Conservation (phyloP, 108 stramenopile genomes). For the Epipyxis sp. region DNA sequence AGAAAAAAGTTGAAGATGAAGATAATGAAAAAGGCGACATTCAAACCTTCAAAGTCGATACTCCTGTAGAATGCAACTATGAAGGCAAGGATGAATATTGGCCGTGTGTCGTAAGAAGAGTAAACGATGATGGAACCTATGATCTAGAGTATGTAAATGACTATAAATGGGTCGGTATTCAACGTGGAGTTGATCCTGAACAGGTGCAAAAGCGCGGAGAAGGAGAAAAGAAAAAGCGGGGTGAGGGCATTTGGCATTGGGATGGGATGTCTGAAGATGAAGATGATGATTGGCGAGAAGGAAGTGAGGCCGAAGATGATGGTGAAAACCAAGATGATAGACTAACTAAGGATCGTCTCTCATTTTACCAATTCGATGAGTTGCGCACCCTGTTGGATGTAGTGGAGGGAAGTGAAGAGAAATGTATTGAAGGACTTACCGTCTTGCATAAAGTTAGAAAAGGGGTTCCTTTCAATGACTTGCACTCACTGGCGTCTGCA, state of each 20-base stretch:
- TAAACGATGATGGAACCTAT: conserved; percentile 31
- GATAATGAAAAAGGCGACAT: background rate
- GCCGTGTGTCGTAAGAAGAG: conserved; percentile 28
- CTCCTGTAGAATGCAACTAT: conserved; percentile 20
- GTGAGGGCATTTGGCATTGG: conserved; percentile 44
- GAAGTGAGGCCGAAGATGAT: conserved; percentile 27
- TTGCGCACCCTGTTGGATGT: conserved; percentile 32
- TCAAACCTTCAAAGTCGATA: background rate
- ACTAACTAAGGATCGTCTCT: background rate
- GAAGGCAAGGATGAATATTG: conserved; percentile 30
- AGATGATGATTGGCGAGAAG: conserved; percentile 37
- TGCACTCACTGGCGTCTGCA: conserved; percentile 2
- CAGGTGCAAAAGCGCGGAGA: conserved; percentile 22
- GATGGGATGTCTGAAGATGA: conserved; percentile 37
- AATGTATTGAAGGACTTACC: conserved; percentile 17
- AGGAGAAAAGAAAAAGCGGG: conserved; percentile 15
- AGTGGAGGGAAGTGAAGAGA: background rate
- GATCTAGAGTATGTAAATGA: conserved; percentile 30
- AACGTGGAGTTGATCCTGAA: conserved; percentile 21
- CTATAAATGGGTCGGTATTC: conserved; percentile 16
- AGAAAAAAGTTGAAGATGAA: background rate
- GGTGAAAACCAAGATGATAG: background rate
- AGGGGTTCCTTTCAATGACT: conserved; percentile 18
- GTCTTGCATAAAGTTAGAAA: conserved; percentile 9
- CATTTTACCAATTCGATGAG: conserved; percentile 34